Conservation (phyloP, 2,329 filamentous ascomycete species). For the Ophiostoma perfectum region DNA sequence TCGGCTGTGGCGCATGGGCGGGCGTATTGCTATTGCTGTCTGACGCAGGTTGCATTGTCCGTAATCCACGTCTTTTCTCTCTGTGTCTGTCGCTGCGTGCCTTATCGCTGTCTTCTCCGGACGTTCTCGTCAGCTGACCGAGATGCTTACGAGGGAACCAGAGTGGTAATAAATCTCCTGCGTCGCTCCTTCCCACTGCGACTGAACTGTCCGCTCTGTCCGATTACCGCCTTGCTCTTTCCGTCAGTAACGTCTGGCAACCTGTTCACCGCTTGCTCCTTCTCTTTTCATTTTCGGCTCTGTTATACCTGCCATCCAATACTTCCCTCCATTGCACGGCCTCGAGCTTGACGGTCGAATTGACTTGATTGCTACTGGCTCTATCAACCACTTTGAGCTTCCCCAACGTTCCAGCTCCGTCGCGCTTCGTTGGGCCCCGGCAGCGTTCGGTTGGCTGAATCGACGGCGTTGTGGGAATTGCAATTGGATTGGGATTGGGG, state of each 20-base stretch:
- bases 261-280: neutral
- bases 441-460: conserved; percentile 24
- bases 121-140: neutral
- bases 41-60: conserved; percentile 12
- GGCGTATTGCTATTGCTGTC: neutral
- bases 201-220: neutral
- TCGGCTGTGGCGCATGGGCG: conserved; percentile 5
- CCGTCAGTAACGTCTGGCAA: too few relatives aligned
- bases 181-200: neutral
- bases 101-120: neutral
- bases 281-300: neutral
- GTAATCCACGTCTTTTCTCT: neutral
- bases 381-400: conserved; percentile 16
- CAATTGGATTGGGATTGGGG: conserved; percentile 13
- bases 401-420: conserved; percentile 26
- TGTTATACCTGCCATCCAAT: neutral
- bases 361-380: neutral
- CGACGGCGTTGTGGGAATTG: conserved; percentile 18
- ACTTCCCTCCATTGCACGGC: neutral
- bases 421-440: conserved; percentile 22
- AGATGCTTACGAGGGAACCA: neutral
- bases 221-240: neutral
- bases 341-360: neutral
- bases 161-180: neutral
- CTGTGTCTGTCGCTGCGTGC: neutral